Conservation (phyloP, 345 rosid species). For the Brassica rapa region DNA sequence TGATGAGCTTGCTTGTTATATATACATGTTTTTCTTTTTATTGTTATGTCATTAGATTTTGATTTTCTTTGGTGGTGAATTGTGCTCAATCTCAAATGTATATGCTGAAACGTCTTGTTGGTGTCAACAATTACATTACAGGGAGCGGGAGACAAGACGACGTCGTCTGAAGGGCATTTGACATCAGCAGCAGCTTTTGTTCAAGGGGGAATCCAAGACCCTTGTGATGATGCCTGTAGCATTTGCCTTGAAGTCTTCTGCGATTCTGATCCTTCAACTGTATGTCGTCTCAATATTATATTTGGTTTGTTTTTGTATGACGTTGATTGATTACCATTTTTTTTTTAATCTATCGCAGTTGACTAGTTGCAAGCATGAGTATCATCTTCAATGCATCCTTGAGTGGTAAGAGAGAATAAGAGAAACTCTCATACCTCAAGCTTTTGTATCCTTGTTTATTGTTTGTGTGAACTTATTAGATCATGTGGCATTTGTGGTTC, state of each 20-base stretch:
- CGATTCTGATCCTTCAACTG: background rate
- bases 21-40: background rate
- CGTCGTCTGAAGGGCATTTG: constrained; percentile 30
- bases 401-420: constrained; percentile 61
- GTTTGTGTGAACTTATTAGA: background rate
- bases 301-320: background rate
- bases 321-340: constrained; percentile 14
- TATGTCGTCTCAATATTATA: background rate
- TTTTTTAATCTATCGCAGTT: constrained; percentile 47
- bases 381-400: constrained; percentile 95
- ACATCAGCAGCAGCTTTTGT: background rate
- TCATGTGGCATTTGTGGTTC: background rate
- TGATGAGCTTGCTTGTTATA: background rate
- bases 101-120: background rate
- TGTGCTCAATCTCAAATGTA: background rate
- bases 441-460: background rate
- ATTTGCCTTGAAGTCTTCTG: background rate
- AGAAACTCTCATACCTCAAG: background rate
- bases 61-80: background rate
- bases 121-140: constrained; percentile 13
- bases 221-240: background rate
- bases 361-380: constrained; percentile 90
- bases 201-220: background rate
- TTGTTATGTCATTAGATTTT: background rate
- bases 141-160: constrained; percentile 57